These are phyloP conservation scores for Tolypocladium amazonense DNA, from an alignment of 2,329 filamentous ascomycete species.

Conservation along the genomic window DNA sequence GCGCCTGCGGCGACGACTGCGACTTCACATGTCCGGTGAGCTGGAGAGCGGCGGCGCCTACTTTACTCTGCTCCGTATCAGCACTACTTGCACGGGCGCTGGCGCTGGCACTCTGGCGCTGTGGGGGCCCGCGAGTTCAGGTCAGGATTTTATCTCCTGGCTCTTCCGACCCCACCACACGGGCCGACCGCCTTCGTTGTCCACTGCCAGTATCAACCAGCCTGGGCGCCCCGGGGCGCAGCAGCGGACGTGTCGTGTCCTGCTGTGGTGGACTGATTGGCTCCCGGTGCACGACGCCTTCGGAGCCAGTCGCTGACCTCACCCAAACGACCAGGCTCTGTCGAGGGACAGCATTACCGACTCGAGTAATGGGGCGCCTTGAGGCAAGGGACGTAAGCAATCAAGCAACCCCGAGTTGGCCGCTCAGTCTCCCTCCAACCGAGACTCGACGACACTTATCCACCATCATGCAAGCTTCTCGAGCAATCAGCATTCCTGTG, in stretches of 20 bases:
- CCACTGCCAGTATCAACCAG: neutral
- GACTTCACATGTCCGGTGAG: neutral
- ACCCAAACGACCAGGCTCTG: neutral
- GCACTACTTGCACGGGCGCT: neutral
- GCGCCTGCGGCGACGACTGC: neutral
- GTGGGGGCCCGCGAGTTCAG: neutral
- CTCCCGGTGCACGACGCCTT: slow-evolving; percentile 5
- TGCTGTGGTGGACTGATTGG: slow-evolving; percentile 21
- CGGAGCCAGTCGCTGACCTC: neutral
- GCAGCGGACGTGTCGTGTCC: slow-evolving; percentile 11
- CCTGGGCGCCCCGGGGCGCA: slow-evolving; percentile 15
- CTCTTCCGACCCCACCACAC: neutral
- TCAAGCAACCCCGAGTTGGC: neutral
- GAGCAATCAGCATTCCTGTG: neutral
- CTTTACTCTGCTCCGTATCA: too few species aligned
- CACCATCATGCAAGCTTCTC: neutral
- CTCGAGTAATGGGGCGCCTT: neutral
- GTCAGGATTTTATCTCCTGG: neutral
- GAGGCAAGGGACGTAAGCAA: neutral
- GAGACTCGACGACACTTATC: neutral
- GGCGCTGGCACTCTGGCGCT: neutral
- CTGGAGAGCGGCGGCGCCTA: neutral
- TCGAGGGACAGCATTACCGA: neutral
- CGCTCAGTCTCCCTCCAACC: neutral
- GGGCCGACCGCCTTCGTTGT: neutral